Base-by-base conservation (phyloP, 495 filamentous ascomycete genomes). In the Neurospora sublineolata region DNA sequence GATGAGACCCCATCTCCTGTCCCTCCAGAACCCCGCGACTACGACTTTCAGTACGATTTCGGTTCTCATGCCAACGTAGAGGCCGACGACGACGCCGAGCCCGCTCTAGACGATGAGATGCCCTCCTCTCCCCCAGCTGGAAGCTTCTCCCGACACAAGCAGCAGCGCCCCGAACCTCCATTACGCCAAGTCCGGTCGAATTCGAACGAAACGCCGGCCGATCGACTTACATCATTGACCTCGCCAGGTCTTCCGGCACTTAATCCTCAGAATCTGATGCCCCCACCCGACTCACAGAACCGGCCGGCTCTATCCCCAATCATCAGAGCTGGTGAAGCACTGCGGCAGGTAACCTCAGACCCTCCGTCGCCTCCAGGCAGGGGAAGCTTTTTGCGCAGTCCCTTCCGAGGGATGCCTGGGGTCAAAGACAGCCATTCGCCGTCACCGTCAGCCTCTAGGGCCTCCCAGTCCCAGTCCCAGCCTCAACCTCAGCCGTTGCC, bases 1-100 rank as follows among this genome's bases (percentile, higher is more conserved):
- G 86, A 86, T 68, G 83, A 87, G 76, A 87, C 85, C 39, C 84
- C 85, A 68, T 87, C 85, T 40, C 85, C 85, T 37, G 76, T 80
- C 72, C 78, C 74, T 20, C 79, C 78, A 69, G 78, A 76, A 27
- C 71, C 40, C 16, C 33, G 33, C 23, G 64, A 71, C 40, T 41
- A 75, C 37, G 68, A 75, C 14, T 46, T 58, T 5, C 42, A 68
- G 41, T 23, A 71, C 36, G 72, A 41, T 9, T 64, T 64, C 7
- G 52, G 52, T 64, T 0, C 52, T 18, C 52, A 18, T 33, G 52
- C 27, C 27, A 64, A 33, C 11, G 52, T 33, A 64, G 52, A 33
- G 52, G 14, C 52, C 27, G 52, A 64, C 7, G 27, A 8, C 33
- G 20, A 69, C 14, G 36, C 23, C 6, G 39, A 41, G 44, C 71